phyloP scores from a whole-genome alignment of 129 eudicot genomes.

The Lactuca sativa region DNA sequence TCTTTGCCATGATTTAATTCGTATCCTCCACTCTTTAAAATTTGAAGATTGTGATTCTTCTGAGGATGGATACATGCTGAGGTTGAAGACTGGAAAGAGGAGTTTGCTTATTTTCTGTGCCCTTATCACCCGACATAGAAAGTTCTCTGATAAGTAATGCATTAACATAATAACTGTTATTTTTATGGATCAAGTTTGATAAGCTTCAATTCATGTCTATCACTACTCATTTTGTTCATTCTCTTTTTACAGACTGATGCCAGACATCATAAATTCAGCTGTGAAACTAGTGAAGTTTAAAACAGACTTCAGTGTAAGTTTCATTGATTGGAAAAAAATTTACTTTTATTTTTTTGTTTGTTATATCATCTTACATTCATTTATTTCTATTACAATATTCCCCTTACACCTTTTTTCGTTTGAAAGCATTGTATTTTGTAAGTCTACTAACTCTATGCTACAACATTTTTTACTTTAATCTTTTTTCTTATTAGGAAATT shows the following conservation, averaged over 20 bases:
- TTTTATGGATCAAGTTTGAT: slow-evolving; percentile 1
- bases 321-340: not conserved
- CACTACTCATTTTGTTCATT: slow-evolving; percentile 28
- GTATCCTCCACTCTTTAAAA: slow-evolving; percentile 46
- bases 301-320: slow-evolving; percentile 56
- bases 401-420: too few species aligned
- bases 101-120: slow-evolving; percentile 64
- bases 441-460: too few species aligned
- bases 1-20: slow-evolving; percentile 54
- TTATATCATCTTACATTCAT: too few species aligned
- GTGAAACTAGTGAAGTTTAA: slow-evolving; percentile 50
- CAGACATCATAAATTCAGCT: slow-evolving; percentile 58
- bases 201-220: not conserved
- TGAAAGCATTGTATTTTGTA: too few species aligned
- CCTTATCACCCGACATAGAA: slow-evolving; percentile 70
- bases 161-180: not conserved
- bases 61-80: slow-evolving; percentile 42
- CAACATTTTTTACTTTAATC: too few species aligned
- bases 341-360: too few species aligned
- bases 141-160: slow-evolving; percentile 69
- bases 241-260: slow-evolving; percentile 59
- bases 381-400: too few species aligned
- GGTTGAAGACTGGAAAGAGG: slow-evolving; percentile 69
- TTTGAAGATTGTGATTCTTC: slow-evolving; percentile 42
- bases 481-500: too few species aligned